A percentile compares a stretch with the other conserved stretches of the same genome.
phyloP scores from a whole-genome alignment of 1,139 yeast species.

The Pichia norvegensis region DNA sequence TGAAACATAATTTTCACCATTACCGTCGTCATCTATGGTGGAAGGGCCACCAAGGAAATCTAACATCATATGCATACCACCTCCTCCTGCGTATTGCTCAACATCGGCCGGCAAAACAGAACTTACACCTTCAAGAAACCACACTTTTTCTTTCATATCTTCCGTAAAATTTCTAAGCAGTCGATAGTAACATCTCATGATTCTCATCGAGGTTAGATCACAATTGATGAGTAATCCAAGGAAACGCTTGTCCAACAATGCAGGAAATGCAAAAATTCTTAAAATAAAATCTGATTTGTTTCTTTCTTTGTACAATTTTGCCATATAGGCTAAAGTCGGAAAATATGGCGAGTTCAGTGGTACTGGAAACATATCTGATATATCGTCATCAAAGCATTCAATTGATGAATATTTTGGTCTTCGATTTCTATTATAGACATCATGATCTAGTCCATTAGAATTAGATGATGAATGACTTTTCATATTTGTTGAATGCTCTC shows the following conservation, averaged over 20 bases:
- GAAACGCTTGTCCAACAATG: conserved; percentile 72
- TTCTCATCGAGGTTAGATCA: conserved; percentile 79
- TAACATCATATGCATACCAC: conserved; percentile 87
- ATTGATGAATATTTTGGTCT: conserved; percentile 46
- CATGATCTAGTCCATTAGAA: conserved; percentile 9
- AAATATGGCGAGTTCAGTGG: conserved; percentile 76
- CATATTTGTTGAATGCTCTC: background rate
- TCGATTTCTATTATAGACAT: conserved; percentile 11
- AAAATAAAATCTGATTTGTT: conserved; percentile 79
- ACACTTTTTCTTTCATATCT: conserved; percentile 81
- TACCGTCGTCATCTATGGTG: conserved; percentile 35
- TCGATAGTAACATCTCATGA: conserved; percentile 82
- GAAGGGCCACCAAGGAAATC: conserved; percentile 76
- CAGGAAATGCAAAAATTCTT: conserved; percentile 89
- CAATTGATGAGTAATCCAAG: conserved; percentile 73
- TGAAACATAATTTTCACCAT: conserved; percentile 39
- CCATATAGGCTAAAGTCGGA: conserved; percentile 77
- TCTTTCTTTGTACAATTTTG: conserved; percentile 74
- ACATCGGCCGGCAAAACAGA: conserved; percentile 79
- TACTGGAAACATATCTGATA: conserved; percentile 80
- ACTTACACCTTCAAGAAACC: conserved; percentile 92
- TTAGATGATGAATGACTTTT: conserved; percentile 9
- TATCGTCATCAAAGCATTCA: conserved; percentile 80
- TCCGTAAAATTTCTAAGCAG: conserved; percentile 72
- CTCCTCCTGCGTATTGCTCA: conserved; percentile 78